Percentiles rank a stretch among this genome's conserved stretches.
Conservation (phyloP, 495 filamentous ascomycete genomes). For the Chaetomium cochliodes region DNA sequence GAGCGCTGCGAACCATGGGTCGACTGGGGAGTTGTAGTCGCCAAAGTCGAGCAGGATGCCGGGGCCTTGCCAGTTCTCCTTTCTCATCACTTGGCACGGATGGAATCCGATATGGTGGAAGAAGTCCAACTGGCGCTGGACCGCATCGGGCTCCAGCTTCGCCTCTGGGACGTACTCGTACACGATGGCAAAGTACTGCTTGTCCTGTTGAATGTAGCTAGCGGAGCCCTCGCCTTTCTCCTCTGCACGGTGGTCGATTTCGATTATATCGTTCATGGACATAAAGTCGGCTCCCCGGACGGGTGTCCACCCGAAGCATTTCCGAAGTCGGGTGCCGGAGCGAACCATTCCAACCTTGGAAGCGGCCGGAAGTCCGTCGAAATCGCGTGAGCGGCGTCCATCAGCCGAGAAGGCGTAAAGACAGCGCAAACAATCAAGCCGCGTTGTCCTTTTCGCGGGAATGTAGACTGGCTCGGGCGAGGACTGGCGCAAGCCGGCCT, state of each 20-base stretch:
- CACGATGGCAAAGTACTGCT: slow-evolving; percentile 1
- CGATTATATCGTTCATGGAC: not conserved
- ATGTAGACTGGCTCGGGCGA: not conserved
- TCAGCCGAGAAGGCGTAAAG: slow-evolving; percentile 14
- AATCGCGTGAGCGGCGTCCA: not conserved
- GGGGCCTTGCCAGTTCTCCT: slow-evolving; percentile 11
- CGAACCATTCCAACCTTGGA: not conserved
- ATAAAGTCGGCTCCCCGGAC: slow-evolving; percentile 10
- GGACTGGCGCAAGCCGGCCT: slow-evolving; percentile 14
- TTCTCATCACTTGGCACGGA: not conserved
- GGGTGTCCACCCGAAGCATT: slow-evolving; percentile 15
- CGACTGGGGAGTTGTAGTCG: slow-evolving; percentile 13
- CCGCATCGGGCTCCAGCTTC: not conserved
- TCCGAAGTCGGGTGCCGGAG: slow-evolving; percentile 1
- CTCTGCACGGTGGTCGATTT: not conserved
- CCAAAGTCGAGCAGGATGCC: slow-evolving; percentile 17
- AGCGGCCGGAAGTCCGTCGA: not conserved
- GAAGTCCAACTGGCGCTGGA: slow-evolving; percentile 12
- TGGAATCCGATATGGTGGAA: slow-evolving; percentile 7
- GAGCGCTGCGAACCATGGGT: slow-evolving; percentile 1
- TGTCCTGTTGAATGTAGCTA: not conserved
- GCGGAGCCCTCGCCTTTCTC: not conserved
- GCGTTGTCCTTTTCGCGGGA: not conserved
- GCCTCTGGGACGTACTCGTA: slow-evolving; percentile 12
- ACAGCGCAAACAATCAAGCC: slow-evolving; percentile 6